Evolutionary conservation across 1,284 basidiomycete genomes (phyloP).

Genomic region (Uromyces viciae-fabae): DNA sequence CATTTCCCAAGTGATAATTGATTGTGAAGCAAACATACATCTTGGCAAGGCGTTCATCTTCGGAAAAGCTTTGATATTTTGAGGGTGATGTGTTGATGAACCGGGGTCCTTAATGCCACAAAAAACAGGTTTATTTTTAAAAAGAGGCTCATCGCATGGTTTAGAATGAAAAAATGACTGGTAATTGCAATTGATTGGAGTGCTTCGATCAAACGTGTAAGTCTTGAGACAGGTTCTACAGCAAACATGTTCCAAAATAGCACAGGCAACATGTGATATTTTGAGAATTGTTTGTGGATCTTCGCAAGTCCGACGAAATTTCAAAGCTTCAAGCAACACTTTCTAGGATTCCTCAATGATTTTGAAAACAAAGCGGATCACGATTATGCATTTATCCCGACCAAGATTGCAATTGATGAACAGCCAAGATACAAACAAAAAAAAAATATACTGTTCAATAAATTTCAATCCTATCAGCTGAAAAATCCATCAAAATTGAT

Average conservation of each 20-base stretch:
- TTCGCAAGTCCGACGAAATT: not conserved
- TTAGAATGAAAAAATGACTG: not conserved
- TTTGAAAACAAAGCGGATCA: not conserved
- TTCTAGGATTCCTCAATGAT: not conserved
- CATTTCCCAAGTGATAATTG: not conserved
- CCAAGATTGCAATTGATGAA: not conserved
- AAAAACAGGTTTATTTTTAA: not conserved
- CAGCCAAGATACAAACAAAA: not conserved
- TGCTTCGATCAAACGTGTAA: not conserved
- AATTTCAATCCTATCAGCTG: no score
- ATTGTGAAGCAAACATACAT: not conserved
- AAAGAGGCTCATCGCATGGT: not conserved
- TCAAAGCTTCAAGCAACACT: not conserved
- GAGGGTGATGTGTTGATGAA: no score
- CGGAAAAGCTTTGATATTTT: not conserved
- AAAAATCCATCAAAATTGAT: no score
- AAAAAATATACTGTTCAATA: not conserved
- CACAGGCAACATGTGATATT: not conserved
- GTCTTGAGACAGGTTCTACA: not conserved
- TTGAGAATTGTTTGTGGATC: slow-evolving; percentile 1
- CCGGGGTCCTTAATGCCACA: slow-evolving; percentile 1
- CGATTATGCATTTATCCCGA: not conserved
- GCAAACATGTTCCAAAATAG: not conserved
- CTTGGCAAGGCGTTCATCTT: not conserved
- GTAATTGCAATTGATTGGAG: not conserved